These are phyloP conservation scores for Rhododendron henanense DNA, from an alignment of 148 eudicot species.

Conservation along the genomic window DNA sequence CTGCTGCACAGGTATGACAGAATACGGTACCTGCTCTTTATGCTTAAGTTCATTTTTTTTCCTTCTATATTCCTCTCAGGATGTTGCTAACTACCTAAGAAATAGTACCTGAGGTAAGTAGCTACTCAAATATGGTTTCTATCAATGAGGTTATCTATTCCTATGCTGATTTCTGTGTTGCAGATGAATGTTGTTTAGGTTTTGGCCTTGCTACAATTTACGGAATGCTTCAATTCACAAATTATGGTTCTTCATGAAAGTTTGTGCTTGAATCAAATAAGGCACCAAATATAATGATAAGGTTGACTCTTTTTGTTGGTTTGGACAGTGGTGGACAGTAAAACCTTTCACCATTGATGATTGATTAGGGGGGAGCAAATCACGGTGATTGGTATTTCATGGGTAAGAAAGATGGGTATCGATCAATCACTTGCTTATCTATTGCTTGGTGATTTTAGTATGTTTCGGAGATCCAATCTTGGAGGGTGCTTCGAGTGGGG, in stretches of 20 bases:
- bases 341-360: not conserved
- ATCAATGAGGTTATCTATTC: not conserved
- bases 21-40: not conserved
- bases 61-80: not conserved
- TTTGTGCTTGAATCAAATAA: not conserved
- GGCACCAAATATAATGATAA: not conserved
- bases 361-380: not conserved
- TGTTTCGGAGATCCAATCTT: not conserved
- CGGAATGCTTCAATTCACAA: not conserved
- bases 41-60: not conserved
- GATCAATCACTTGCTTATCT: not conserved
- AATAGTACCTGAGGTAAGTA: not conserved
- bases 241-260: not conserved
- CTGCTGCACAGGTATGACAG: slow-evolving; percentile 80
- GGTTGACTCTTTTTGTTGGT: not conserved
- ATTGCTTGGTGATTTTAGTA: not conserved
- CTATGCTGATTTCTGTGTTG: not conserved
- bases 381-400: not conserved
- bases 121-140: not conserved
- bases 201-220: not conserved
- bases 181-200: not conserved
- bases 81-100: not conserved
- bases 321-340: too few relatives aligned
- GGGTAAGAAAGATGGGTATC: not conserved
- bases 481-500: not conserved